Evolutionary conservation across 2,329 filamentous ascomycete genomes (phyloP).

Genomic region (Trichoderma harzianum): DNA sequence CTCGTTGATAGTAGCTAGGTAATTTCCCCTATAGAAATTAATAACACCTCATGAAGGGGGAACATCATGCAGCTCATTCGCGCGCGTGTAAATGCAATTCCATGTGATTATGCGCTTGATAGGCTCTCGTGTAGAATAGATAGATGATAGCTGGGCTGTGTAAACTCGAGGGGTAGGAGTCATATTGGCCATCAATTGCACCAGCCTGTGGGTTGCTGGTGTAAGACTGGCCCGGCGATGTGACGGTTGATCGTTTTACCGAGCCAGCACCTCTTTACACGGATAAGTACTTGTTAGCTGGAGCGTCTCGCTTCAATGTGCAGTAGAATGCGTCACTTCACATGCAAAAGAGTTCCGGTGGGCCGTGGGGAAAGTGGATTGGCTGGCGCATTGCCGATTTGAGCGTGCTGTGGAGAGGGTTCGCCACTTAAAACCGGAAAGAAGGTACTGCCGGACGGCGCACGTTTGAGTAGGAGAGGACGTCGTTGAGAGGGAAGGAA

Average conservation of each 20-base stretch:
- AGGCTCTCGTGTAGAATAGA: background rate
- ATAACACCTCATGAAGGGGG: background rate
- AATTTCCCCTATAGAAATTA: background rate
- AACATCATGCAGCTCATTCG: background rate
- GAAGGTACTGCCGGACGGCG: background rate
- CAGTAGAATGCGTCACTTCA: slow-evolving; percentile 9
- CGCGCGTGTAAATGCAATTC: background rate
- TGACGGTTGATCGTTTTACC: slow-evolving; percentile 7
- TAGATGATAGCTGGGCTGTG: background rate
- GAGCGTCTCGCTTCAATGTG: background rate
- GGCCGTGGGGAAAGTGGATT: slow-evolving; percentile 14
- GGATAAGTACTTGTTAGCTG: background rate
- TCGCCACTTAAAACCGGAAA: slow-evolving; percentile 1
- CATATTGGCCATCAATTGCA: background rate
- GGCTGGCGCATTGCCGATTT: slow-evolving; percentile 11
- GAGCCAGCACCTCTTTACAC: too few species aligned
- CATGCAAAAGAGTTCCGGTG: slow-evolving; percentile 17
- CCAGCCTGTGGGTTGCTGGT: background rate
- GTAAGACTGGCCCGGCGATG: background rate
- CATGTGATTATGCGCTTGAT: background rate
- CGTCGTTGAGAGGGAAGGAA: background rate
- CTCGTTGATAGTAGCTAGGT: background rate
- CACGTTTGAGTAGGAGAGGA: background rate
- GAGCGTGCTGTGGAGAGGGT: background rate
- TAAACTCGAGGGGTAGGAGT: background rate